Evolutionary conservation across 1,284 basidiomycete species (phyloP).

Genomic region (Sparassis latifolia): DNA sequence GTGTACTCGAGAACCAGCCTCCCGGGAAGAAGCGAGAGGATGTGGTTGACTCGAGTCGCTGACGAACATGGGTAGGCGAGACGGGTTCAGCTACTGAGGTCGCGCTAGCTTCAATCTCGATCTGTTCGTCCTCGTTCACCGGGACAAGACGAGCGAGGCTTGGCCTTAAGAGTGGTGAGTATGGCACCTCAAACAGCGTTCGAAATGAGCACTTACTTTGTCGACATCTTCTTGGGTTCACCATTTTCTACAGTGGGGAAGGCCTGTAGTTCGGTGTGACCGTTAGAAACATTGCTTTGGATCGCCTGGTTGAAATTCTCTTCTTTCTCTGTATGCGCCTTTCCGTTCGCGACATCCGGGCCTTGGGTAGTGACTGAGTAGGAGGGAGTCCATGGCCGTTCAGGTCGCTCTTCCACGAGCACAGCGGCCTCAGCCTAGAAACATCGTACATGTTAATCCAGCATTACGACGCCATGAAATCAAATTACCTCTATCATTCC

Average conservation of each 20-base stretch:
- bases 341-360: conserved; percentile 11
- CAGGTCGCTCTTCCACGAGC: conserved; percentile 7
- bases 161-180: conserved; percentile 13
- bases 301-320: too few relatives aligned
- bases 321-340: too few relatives aligned
- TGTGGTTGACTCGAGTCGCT: conserved; percentile 42
- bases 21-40: conserved; percentile 53
- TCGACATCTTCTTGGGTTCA: conserved; percentile 12
- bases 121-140: conserved; percentile 19
- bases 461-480: background rate
- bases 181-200: too few relatives aligned
- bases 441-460: background rate
- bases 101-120: conserved; percentile 10
- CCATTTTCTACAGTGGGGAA: conserved; percentile 23
- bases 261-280: conserved; percentile 10
- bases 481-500: background rate
- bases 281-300: conserved; percentile 4
- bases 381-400: conserved; percentile 21
- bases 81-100: conserved; percentile 8
- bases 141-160: conserved; percentile 22
- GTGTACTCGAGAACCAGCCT: conserved; percentile 42
- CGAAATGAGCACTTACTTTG: conserved; percentile 20
- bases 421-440: background rate
- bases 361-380: conserved; percentile 29
- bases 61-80: conserved; percentile 25